Evolutionary conservation across 2,329 filamentous ascomycete species (phyloP).

Genomic region (Neofusicoccum sp.): DNA sequence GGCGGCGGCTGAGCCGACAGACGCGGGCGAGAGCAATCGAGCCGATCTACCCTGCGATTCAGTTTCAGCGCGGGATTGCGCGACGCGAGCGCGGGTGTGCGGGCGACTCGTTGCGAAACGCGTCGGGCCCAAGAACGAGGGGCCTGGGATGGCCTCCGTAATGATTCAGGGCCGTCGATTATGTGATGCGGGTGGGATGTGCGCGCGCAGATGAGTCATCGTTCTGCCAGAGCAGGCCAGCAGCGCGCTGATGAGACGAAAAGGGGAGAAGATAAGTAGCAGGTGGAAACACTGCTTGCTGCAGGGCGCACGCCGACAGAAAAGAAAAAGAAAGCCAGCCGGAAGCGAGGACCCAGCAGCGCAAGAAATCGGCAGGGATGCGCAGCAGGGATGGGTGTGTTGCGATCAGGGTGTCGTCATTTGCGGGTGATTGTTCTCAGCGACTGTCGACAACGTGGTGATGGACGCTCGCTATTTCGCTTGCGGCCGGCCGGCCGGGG

Average conservation of each 20-base stretch:
- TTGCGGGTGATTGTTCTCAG: not conserved
- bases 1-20: not conserved
- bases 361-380: constrained; percentile 9
- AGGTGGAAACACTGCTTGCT: constrained; percentile 9
- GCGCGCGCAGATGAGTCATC: not conserved
- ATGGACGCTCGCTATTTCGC: constrained; percentile 13
- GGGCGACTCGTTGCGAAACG: constrained; percentile 13
- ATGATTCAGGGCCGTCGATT: constrained; percentile 1
- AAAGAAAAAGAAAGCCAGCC: not conserved
- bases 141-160: not conserved
- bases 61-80: constrained; percentile 9
- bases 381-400: constrained; percentile 4
- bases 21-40: not conserved
- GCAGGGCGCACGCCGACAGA: constrained; percentile 4
- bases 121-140: not conserved
- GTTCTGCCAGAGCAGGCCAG: not conserved
- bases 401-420: constrained; percentile 14
- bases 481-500: constrained; percentile 13
- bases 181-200: not conserved
- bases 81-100: constrained; percentile 1
- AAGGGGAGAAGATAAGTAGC: not conserved
- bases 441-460: constrained; percentile 7
- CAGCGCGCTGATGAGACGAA: not conserved
- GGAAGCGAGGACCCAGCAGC: not conserved
- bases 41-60: constrained; percentile 7